Evolutionary conservation across 2,329 filamentous ascomycete genomes (phyloP).

Genomic region (Xylaria sp.): DNA sequence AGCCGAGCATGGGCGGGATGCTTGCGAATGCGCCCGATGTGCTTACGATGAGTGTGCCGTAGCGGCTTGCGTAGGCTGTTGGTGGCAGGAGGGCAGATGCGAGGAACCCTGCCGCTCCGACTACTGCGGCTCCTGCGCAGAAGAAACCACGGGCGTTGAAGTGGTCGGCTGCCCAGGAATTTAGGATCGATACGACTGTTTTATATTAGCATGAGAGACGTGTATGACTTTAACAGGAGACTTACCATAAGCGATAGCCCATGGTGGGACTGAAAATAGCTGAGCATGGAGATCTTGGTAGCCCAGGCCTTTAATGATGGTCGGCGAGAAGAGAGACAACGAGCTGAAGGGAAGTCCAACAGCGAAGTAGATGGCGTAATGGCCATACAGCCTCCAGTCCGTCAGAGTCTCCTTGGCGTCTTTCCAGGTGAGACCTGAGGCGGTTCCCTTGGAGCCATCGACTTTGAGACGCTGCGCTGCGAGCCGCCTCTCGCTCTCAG

Average conservation of each 20-base stretch:
- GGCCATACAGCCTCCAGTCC: slow-evolving; percentile 62
- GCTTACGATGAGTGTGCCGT: slow-evolving; percentile 64
- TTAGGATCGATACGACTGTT: slow-evolving; percentile 35
- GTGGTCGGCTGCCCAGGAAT: slow-evolving; percentile 57
- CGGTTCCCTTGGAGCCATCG: slow-evolving; percentile 50
- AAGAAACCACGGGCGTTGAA: slow-evolving; percentile 50
- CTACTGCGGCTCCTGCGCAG: slow-evolving; percentile 38
- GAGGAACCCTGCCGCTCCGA: slow-evolving; percentile 49
- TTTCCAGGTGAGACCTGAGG: slow-evolving; percentile 57
- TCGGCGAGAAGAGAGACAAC: slow-evolving; percentile 48
- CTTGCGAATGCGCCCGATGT: slow-evolving; percentile 62
- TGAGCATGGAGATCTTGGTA: slow-evolving; percentile 46
- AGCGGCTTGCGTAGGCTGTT: slow-evolving; percentile 54
- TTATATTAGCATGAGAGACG: slow-evolving; percentile 12
- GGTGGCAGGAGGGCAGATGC: slow-evolving; percentile 59
- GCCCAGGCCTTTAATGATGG: slow-evolving; percentile 45
- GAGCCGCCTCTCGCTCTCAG: slow-evolving; percentile 53
- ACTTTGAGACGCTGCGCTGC: slow-evolving; percentile 39
- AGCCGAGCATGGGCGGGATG: slow-evolving; percentile 63
- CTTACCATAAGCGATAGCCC: slow-evolving; percentile 46
- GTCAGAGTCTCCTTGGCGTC: slow-evolving; percentile 66
- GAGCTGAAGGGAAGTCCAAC: slow-evolving; percentile 35
- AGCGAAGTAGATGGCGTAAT: slow-evolving; percentile 50
- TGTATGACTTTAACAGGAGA: background rate
- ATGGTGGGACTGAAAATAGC: slow-evolving; percentile 63